These are phyloP conservation scores for Aquilaria malaccensis DNA, from an alignment of 345 rosid genomes.

Conservation along the genomic window DNA sequence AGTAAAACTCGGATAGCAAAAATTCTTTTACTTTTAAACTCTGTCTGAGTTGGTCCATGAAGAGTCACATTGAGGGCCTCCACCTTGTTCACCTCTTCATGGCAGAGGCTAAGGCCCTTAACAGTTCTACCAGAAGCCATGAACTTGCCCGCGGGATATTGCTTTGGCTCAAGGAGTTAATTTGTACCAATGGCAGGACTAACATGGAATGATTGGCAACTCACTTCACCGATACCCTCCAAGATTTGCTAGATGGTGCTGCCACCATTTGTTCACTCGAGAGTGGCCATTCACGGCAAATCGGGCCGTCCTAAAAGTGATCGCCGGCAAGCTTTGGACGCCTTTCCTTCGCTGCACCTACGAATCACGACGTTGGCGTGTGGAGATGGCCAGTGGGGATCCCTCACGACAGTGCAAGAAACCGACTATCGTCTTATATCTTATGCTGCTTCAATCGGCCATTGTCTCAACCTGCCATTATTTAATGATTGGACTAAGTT, in stretches of 20 bases:
- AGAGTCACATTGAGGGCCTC: constrained; percentile 25
- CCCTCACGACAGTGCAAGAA: constrained; percentile 53
- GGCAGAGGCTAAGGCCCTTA: constrained; percentile 76
- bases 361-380: constrained; percentile 65
- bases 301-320: constrained; percentile 66
- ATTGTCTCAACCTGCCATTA: background rate
- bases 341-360: constrained; percentile 48
- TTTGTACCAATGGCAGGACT: constrained; percentile 40
- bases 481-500: too few species aligned
- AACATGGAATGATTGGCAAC: constrained; percentile 81
- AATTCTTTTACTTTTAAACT: too few species aligned
- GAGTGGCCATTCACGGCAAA: constrained; percentile 42
- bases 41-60: too few species aligned
- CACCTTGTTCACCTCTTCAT: constrained; percentile 67
- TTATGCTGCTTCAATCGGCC: constrained; percentile 64
- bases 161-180: constrained; percentile 79
- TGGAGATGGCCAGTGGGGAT: constrained; percentile 32
- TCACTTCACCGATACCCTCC: constrained; percentile 59
- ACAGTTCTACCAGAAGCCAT: constrained; percentile 36
- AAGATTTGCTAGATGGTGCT: constrained; percentile 23
- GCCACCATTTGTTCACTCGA: background rate
- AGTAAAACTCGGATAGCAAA: too few species aligned
- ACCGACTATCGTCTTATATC: constrained; percentile 54
- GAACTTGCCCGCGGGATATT: constrained; percentile 78
- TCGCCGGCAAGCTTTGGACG: constrained; percentile 38